Conservation (phyloP, 495 filamentous ascomycete genomes). For the Tuber aestivum region DNA sequence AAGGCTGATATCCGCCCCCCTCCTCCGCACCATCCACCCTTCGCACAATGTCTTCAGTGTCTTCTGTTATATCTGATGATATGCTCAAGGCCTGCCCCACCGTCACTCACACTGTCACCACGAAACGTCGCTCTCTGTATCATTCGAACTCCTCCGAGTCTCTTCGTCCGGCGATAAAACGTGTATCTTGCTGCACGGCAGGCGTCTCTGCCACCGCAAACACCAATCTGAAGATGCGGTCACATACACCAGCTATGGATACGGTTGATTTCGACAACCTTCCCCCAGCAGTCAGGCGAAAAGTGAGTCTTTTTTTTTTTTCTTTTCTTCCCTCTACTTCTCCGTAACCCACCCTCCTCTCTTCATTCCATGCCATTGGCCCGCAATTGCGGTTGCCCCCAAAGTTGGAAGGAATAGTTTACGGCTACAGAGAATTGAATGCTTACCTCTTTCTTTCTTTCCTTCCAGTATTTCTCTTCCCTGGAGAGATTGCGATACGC, state of each 20-base stretch:
- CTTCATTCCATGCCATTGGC: neutral
- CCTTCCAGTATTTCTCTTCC: constrained; percentile 59
- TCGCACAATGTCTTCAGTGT: constrained; percentile 31
- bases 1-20: constrained; percentile 4
- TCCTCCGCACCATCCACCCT: constrained; percentile 5
- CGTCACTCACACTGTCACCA: constrained; percentile 25
- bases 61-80: constrained; percentile 31
- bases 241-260: constrained; percentile 31
- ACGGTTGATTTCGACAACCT: constrained; percentile 44
- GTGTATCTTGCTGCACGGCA: constrained; percentile 39
- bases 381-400: neutral
- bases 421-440: constrained; percentile 6
- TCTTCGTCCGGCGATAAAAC: constrained; percentile 27
- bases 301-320: constrained; percentile 39
- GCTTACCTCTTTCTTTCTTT: constrained; percentile 24
- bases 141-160: constrained; percentile 25
- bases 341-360: neutral
- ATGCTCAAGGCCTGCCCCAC: constrained; percentile 20
- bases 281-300: constrained; percentile 46
- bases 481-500: constrained; percentile 60
- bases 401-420: neutral
- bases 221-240: constrained; percentile 37
- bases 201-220: constrained; percentile 17
- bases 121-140: constrained; percentile 28
- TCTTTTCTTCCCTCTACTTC: constrained; percentile 11